phyloP scores from a whole-genome alignment of 441 rosid genomes.

The Gossypium gossypioides region DNA sequence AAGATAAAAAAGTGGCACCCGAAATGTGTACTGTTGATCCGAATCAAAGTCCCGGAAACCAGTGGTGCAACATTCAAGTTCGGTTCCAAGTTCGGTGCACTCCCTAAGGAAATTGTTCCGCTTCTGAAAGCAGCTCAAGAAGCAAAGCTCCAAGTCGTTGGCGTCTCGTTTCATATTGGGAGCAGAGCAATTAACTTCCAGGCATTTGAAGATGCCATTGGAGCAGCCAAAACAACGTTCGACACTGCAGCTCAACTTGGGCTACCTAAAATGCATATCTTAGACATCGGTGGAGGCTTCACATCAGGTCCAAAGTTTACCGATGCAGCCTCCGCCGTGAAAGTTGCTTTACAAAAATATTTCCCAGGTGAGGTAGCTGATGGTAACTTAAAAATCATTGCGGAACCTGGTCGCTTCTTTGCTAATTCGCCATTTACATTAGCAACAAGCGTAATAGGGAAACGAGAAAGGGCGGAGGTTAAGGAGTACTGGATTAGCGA shows the following conservation, averaged over 20 bases:
- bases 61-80: slow-evolving; percentile 17
- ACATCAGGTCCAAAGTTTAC: slow-evolving; percentile 21
- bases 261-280: slow-evolving; percentile 17
- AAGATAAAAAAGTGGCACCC: slow-evolving; percentile 30
- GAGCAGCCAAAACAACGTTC: slow-evolving; percentile 24
- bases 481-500: slow-evolving; percentile 36
- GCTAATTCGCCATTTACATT: slow-evolving; percentile 23
- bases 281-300: slow-evolving; percentile 36
- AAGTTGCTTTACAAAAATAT: slow-evolving; percentile 13
- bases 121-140: slow-evolving; percentile 23
- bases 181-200: slow-evolving; percentile 16
- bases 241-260: slow-evolving; percentile 21
- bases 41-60: slow-evolving; percentile 24
- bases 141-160: slow-evolving; percentile 17
- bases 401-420: slow-evolving; percentile 33
- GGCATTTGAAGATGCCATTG: slow-evolving; percentile 23
- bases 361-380: slow-evolving; percentile 7
- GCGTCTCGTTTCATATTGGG: slow-evolving; percentile 32
- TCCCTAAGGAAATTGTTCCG: slow-evolving; percentile 18
- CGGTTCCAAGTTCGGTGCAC: slow-evolving; percentile 27
- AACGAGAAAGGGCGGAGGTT: slow-evolving; percentile 23
- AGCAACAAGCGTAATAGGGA: slow-evolving; percentile 26
- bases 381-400: slow-evolving; percentile 5
- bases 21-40: slow-evolving; percentile 21
- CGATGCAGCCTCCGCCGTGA: slow-evolving; percentile 17